Evolutionary conservation across 768 basidiomycete genomes (phyloP), one percentile per base, ranked within the genome.

Genomic region (Boletus sensibilis): DNA sequence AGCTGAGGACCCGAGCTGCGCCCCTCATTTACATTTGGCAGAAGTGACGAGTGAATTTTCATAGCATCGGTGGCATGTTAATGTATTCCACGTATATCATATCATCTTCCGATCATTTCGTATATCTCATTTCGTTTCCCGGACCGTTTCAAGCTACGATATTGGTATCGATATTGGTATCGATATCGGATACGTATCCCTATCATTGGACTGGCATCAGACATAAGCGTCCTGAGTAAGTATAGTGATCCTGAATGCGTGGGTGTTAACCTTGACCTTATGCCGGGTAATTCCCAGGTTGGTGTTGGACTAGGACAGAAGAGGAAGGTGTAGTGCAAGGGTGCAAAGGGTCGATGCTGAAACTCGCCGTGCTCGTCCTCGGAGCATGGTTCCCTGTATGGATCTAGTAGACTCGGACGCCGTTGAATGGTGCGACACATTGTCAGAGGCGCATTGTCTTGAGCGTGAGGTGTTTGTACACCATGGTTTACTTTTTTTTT

Each of bases 71-170:
- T 14, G 23, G 38, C 56, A 61, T 31, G 53, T 53, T 57, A 57
- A 67, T 71, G 65, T 69, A 68, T 61, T 61, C 45, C 54, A 68
- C 43, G 56, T 63, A 65, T 64, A 58, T 64, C 56, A 63, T 57
- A 55, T 56, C 49, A 62, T 66, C 50, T 58, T 54, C 57, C 56
- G 58, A 64, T 68, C 46, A 57, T 59, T 49, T 59, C 63, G 68
- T 44, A 46, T 54, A 52, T 27, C 48, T 53, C 60, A 57, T 52
- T 51, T 69, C 55, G 59, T 55, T 57, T 58, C 51, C 34, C 31
- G 42, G 11, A 8, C 44, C 45, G 57, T 48, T 68, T 56, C 34
- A 25, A 41, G 54, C 42, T 53, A 9, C 50, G 63, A 56, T 65
- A 64, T 60, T 70, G 39, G 55, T 27, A 43, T 57, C 50, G 63